Evolutionary conservation across 1,284 basidiomycete species (phyloP).

Genomic region (Puccinia hordei): DNA sequence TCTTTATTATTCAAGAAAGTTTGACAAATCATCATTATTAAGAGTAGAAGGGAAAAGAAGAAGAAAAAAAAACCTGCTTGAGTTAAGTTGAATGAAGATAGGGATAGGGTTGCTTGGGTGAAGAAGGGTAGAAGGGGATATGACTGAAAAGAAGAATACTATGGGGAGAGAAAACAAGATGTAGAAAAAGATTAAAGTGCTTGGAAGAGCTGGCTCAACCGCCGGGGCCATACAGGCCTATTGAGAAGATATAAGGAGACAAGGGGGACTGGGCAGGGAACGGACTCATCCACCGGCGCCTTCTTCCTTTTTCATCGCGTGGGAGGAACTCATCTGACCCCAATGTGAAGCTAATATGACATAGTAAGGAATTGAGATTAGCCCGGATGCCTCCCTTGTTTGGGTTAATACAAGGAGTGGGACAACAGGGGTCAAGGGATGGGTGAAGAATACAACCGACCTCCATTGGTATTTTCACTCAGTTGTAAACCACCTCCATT

Average conservation of each 20-base stretch:
- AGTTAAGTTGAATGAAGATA: too few relatives aligned
- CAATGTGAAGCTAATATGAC: conserved; percentile 13
- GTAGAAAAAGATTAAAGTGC: too few relatives aligned
- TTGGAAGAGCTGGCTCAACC: neutral
- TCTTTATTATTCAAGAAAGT: neutral
- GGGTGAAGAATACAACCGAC: neutral
- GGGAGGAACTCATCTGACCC: conserved; percentile 19
- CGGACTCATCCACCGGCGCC: neutral
- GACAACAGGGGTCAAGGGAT: neutral
- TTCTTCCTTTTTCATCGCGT: conserved; percentile 34
- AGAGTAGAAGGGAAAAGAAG: neutral
- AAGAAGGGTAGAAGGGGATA: too few relatives aligned
- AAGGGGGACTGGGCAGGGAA: neutral
- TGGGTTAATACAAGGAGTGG: neutral
- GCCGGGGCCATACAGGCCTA: neutral
- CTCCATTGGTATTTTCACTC: conserved; percentile 2
- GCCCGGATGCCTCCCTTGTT: neutral
- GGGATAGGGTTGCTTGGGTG: too few relatives aligned
- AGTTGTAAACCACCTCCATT: neutral
- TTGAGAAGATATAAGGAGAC: neutral
- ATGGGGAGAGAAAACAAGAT: too few relatives aligned
- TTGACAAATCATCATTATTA: neutral
- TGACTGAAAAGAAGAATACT: too few relatives aligned
- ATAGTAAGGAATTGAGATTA: neutral
- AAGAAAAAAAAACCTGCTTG: neutral